These are phyloP conservation scores for Stephanodiscus triporus DNA, from an alignment of 108 stramenopile species.

Conservation along the genomic window DNA sequence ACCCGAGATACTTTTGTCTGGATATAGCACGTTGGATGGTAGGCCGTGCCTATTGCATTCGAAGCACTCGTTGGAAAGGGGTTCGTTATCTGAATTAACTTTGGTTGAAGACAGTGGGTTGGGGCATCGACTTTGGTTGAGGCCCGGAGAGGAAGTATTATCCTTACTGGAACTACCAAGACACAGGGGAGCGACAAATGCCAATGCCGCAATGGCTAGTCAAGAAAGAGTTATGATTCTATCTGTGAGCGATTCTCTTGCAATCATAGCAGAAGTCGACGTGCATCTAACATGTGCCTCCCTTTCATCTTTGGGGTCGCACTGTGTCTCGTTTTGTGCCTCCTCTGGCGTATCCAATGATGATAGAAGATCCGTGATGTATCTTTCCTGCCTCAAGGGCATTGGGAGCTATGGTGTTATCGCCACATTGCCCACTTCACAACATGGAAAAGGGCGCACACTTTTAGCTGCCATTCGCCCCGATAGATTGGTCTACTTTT, in stretches of 20 bases:
- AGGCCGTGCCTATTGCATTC: conserved; percentile 53
- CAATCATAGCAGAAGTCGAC: conserved; percentile 54
- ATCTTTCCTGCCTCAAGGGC: conserved; percentile 66
- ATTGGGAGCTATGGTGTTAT: conserved; percentile 57
- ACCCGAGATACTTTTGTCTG: conserved; percentile 54
- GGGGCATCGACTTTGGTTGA: conserved; percentile 57
- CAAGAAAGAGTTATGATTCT: conserved; percentile 72
- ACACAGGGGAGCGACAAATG: conserved; percentile 35
- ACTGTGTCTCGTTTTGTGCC: conserved; percentile 72
- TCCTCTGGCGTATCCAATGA: conserved; percentile 27
- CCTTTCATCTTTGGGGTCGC: conserved; percentile 75
- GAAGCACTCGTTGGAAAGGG: conserved; percentile 39
- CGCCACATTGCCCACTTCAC: conserved; percentile 56
- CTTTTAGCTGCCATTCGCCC: conserved; percentile 70
- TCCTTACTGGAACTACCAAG: conserved; percentile 61
- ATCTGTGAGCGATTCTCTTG: conserved; percentile 45
- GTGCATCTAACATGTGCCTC: conserved; percentile 42
- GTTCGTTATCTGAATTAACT: conserved; percentile 37
- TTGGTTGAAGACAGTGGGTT: conserved; percentile 36
- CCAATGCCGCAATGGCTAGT: conserved; percentile 70
- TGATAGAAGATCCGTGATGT: conserved; percentile 51
- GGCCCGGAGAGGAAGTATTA: conserved; percentile 62
- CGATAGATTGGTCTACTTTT: conserved; percentile 66
- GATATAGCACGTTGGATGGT: conserved; percentile 39
- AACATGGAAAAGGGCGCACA: conserved; percentile 33